Evolutionary conservation across 192 early-diverging fungal genomes (phyloP).

Genomic region (Coemansia sp.): DNA sequence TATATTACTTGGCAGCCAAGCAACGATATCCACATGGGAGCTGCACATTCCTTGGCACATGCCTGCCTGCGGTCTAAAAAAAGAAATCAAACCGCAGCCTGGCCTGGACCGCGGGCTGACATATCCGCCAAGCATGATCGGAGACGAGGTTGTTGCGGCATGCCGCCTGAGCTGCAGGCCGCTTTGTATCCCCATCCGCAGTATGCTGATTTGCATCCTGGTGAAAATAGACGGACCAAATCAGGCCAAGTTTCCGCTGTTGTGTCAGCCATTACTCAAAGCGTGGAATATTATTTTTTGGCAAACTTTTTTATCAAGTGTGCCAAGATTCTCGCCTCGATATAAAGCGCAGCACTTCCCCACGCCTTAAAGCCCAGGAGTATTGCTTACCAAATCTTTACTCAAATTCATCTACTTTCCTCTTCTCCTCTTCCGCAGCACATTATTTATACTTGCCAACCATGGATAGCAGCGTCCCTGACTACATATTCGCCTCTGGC

Average conservation of each 20-base stretch:
- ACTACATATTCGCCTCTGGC: slow-evolving; percentile 52
- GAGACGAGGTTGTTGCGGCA: background rate
- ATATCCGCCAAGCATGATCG: background rate
- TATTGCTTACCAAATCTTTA: background rate
- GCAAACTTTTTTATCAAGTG: background rate
- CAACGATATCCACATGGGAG: background rate
- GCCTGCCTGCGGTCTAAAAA: slow-evolving; percentile 1
- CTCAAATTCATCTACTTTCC: background rate
- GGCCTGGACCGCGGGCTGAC: background rate
- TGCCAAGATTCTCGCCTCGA: slow-evolving; percentile 1
- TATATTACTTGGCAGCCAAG: background rate
- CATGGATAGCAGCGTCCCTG: slow-evolving; percentile 45
- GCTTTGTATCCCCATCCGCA: slow-evolving; percentile 4
- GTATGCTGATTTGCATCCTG: background rate
- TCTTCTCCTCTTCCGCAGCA: background rate
- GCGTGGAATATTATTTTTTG: background rate
- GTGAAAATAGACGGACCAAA: background rate
- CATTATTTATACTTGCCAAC: background rate
- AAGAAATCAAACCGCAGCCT: background rate
- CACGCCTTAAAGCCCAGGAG: background rate
- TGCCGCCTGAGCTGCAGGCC: background rate
- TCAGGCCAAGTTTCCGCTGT: background rate
- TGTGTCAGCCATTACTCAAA: background rate
- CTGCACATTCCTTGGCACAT: background rate
- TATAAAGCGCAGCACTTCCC: slow-evolving; percentile 6